Percentiles rank a stretch among this genome's conserved stretches.
These are phyloP conservation scores for Sonneratia alba DNA, from an alignment of 345 rosid species.

Conservation along the genomic window DNA sequence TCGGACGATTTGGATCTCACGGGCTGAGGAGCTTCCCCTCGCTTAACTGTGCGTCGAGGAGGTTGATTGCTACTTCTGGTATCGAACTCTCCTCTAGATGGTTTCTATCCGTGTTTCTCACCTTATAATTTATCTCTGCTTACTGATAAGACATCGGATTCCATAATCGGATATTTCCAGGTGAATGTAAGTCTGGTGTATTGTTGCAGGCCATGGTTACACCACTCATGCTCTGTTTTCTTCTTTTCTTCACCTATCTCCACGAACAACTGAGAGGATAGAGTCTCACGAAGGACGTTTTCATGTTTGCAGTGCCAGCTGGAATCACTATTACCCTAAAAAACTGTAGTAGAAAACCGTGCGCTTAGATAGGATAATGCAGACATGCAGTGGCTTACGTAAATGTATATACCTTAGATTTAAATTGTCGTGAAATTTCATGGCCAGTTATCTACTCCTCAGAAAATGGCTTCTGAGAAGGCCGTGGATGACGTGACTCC, in stretches of 20 bases:
- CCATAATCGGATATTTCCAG: background rate
- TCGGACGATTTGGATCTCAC: constrained; percentile 17
- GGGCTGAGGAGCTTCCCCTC: constrained; percentile 27
- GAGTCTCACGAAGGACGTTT: background rate
- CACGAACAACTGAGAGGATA: background rate
- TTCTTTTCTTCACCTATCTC: background rate
- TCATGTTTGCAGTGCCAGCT: background rate
- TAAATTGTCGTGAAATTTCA: background rate
- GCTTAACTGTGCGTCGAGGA: constrained; percentile 33
- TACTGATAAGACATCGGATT: background rate
- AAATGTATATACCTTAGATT: background rate
- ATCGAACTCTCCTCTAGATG: background rate
- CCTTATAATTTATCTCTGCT: background rate
- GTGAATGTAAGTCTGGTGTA: background rate
- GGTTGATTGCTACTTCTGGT: constrained; percentile 50
- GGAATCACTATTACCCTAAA: background rate
- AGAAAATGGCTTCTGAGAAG: background rate
- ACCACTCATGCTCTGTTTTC: background rate
- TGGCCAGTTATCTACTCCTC: background rate
- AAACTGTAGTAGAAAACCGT: background rate
- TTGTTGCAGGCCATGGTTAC: background rate
- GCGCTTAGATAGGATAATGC: background rate
- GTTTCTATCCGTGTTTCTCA: background rate
- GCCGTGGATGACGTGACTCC: background rate
- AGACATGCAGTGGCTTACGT: background rate